Percentiles rank a stretch among this genome's conserved stretches.
phyloP scores from a whole-genome alignment of 306 rosid genomes.

The Lathyrus oleraceus region DNA sequence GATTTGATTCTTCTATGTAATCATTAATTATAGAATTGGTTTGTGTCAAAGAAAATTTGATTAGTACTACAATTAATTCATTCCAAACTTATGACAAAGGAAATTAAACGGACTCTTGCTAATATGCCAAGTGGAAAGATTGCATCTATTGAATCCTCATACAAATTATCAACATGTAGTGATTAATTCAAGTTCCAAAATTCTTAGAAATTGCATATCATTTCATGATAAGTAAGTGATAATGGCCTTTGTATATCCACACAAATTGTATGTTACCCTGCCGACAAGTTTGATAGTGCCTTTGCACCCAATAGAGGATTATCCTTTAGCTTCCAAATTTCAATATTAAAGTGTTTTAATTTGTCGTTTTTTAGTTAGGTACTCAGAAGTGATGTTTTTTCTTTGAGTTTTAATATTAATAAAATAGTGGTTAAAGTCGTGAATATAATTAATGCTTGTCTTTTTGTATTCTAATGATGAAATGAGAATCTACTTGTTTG shows the following conservation, averaged over 20 bases:
- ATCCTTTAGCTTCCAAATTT: conserved; percentile 21
- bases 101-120: neutral
- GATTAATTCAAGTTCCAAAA: conserved; percentile 13
- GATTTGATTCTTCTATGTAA: too few relatives aligned
- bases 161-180: conserved; percentile 17
- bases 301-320: conserved; percentile 19
- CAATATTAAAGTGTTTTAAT: neutral
- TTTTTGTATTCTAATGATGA: conserved; percentile 17
- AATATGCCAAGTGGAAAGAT: neutral
- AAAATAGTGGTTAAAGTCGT: neutral
- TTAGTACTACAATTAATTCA: neutral
- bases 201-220: neutral
- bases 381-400: neutral
- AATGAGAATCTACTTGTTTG: conserved; percentile 6
- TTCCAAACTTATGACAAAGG: neutral
- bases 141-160: conserved; percentile 7
- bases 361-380: neutral
- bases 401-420: neutral
- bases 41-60: neutral
- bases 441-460: neutral
- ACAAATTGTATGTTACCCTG: neutral
- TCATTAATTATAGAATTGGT: too few relatives aligned
- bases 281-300: conserved; percentile 42
- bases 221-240: neutral
- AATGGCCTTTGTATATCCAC: conserved; percentile 1